phyloP scores from a whole-genome alignment of 805 yeast genomes.

The Candida schatavii region DNA sequence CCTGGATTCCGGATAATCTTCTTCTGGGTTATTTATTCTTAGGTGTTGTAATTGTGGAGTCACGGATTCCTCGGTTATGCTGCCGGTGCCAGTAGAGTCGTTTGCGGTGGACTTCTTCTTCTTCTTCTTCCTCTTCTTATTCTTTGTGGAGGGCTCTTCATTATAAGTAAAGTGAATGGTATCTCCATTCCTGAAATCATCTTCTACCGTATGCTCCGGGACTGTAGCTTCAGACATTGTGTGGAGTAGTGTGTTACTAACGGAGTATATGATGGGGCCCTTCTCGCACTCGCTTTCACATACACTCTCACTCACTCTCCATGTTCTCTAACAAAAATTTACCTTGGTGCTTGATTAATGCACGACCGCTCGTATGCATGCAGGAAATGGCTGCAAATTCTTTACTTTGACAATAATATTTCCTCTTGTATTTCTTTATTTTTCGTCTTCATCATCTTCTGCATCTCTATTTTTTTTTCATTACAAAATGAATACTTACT shows the following conservation, averaged over 20 bases:
- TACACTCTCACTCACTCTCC: too few relatives aligned
- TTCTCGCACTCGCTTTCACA: too few relatives aligned
- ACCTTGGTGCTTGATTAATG: too few relatives aligned
- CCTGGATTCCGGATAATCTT: conserved; percentile 70
- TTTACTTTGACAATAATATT: too few relatives aligned
- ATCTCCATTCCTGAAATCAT: conserved; percentile 27
- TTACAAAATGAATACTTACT: neutral
- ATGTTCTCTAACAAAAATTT: too few relatives aligned
- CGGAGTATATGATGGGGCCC: too few relatives aligned
- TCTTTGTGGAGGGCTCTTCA: conserved; percentile 7
- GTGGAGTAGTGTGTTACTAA: too few relatives aligned
- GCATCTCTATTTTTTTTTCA: neutral
- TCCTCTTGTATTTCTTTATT: too few relatives aligned
- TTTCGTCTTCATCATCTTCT: neutral
- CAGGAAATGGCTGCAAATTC: too few relatives aligned
- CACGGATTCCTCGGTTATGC: neutral
- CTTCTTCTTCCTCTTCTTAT: conserved; percentile 32
- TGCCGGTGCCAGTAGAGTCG: conserved; percentile 9
- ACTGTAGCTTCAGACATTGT: too few relatives aligned
- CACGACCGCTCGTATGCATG: too few relatives aligned
- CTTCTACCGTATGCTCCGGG: conserved; percentile 9
- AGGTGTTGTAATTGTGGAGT: conserved; percentile 27
- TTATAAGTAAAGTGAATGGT: conserved; percentile 30
- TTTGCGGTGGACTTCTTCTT: conserved; percentile 20
- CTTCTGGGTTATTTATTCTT: conserved; percentile 51